Base-by-base conservation (phyloP, 169 alveolate genomes). In the Plasmodium gonderi region DNA sequence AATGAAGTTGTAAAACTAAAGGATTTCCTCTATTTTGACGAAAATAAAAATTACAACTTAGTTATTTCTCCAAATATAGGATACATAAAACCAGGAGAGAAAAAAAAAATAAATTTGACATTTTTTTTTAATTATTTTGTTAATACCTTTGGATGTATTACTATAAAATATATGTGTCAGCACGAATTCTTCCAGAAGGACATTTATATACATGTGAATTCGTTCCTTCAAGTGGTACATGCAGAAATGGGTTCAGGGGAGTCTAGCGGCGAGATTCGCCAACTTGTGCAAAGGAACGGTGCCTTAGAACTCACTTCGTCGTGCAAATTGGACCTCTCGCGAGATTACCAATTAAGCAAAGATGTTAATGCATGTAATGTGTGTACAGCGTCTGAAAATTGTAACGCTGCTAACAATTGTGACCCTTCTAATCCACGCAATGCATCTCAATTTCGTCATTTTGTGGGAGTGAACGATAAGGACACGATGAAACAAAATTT, bases 41-140 rank as follows among this genome's bases (percentile, higher is more conserved):
- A 60, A 29, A 17, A 75, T 2, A 87, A 60, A 60, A 87, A 87
- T 31, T 75, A 75, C 47, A 23, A 26, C 9, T n/a, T 87, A 17
- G 42, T 87, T 26, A 26, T 87, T 51, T 87, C 47, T 17, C 93
- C 93, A 0, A 60, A 87, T 54, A 45, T 65, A 0, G 93, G 93
- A 2, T 75, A 87, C 68, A 54, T 87, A 54, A 75, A 87, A 17
- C 93, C 93, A 6, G 68, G 54, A 20, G 87, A 44, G 67, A 69
- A 12, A 0, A 75, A 23, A 45, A 40, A 44, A 38, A 75, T 87
- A 36, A 54, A 65, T 0, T 51, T 87, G n/a, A 74, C 79, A n/a
- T 87, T 87, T 38, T 36, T 75, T 14, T 87, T 87, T 38, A 0
- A 51, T 7, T 87, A 20, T 45, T 74, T 87, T n/a, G 87, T 76